phyloP scores from a whole-genome alignment of 2,329 filamentous ascomycete species.

The Parastagonospora avenae region DNA sequence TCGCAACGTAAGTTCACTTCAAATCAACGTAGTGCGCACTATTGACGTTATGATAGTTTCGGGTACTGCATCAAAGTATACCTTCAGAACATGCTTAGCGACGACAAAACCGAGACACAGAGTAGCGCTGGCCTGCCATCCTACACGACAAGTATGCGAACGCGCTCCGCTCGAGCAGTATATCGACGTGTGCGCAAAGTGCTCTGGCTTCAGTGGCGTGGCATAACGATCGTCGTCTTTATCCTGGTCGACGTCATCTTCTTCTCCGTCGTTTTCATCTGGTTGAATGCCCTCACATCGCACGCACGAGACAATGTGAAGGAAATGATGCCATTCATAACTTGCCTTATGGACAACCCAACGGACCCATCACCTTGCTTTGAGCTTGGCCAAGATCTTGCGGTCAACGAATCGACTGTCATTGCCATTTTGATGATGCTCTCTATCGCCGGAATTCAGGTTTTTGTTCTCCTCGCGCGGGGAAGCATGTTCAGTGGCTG shows the following conservation, averaged over 20 bases:
- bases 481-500: constrained; percentile 87
- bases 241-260: constrained; percentile 92
- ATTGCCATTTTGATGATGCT: constrained; percentile 82
- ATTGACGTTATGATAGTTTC: constrained; percentile 43
- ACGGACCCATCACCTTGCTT: constrained; percentile 72
- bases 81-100: constrained; percentile 75
- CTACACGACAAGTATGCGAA: constrained; percentile 70
- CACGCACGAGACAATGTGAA: constrained; percentile 59
- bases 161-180: constrained; percentile 83
- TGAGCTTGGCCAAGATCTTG: constrained; percentile 62
- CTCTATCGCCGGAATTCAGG: constrained; percentile 82
- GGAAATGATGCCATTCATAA: constrained; percentile 69
- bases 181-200: constrained; percentile 87
- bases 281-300: constrained; percentile 69
- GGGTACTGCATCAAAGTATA: constrained; percentile 95
- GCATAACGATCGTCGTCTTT: constrained; percentile 85
- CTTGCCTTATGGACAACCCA: constrained; percentile 66
- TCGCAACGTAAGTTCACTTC: constrained; percentile 70
- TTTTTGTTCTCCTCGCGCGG: constrained; percentile 79
- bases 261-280: constrained; percentile 89
- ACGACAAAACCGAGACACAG: constrained; percentile 70
- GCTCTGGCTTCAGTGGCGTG: constrained; percentile 90
- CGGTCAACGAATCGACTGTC: constrained; percentile 77
- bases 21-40: constrained; percentile 2
- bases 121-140: constrained; percentile 71